Evolutionary conservation across 768 basidiomycete species (phyloP), one percentile per base, ranked within the genome.

Genomic region (Cystobasidium tubakii): DNA sequence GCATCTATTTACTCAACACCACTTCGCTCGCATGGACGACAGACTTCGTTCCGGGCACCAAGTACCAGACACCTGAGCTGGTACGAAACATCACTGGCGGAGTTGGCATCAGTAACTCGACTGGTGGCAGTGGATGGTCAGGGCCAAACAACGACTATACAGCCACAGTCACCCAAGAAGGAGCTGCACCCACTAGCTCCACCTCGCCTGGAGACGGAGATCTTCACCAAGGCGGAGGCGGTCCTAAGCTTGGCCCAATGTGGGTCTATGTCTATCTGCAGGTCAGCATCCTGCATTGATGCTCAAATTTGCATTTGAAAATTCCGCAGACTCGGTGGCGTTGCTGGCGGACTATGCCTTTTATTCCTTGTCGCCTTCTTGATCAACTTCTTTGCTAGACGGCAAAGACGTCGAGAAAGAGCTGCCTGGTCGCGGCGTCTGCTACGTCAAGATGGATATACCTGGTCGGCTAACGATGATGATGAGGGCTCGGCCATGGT

Each of bases 41-140:
- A 1, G 19, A 53, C 1, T 50, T 33, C 27, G 36, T 34, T 6
- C 46, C 44, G 13, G 29, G 44, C 39, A 60, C 4, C 10, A 55
- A 62, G 44, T 76, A 55, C 53, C n/a, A 62, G 1, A 76, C 77
- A 0, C 77, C 77, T 1, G 23, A 25, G 1, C n/a, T 78, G 57
- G 33, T 78, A 50, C 15, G 63, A 34, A 76, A 76, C 46, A 62
- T 78, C 34, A 76, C 77, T 1, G 77, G 77, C 46, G 77, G 75
- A 0, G 67, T 69, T 42, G 77, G 77, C 0, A 75, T 73, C 1
- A 74, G 76, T 36, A 50, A 6, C 25, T 67, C 65, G 0, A 53
- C 69, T 1, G 70, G 69, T 6, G 76, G 76, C 27, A n/a, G 43
- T 0, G 76, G 76, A 1, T 76, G 73, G 25, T 46, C 71, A 31